These are phyloP conservation scores for Nannizziopsis arthrosporioides DNA, from an alignment of 2,329 filamentous ascomycete species.

Conservation along the genomic window DNA sequence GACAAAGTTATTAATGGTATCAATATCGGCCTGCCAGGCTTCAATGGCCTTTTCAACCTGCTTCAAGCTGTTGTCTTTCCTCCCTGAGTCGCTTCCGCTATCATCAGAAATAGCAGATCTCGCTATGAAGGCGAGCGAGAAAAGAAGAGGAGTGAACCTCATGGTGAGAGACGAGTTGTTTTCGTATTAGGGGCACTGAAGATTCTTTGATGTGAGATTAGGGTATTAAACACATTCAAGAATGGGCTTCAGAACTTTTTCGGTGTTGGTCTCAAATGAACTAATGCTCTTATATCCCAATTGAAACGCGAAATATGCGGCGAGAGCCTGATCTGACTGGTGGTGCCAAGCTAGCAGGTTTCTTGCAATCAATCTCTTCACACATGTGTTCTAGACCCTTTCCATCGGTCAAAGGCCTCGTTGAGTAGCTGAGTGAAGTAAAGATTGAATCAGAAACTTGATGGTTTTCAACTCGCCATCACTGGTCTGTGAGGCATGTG, in stretches of 20 bases:
- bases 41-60: constrained; percentile 2
- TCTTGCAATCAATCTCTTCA: too few species aligned
- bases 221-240: background rate
- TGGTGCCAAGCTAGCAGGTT: too few species aligned
- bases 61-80: background rate
- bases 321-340: too few species aligned
- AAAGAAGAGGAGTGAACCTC: background rate
- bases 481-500: too few species aligned
- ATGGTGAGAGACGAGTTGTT: background rate
- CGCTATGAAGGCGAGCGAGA: background rate
- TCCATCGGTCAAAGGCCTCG: too few species aligned
- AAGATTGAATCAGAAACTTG: too few species aligned
- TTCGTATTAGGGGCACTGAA: too few species aligned
- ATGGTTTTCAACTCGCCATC: too few species aligned
- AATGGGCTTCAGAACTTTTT: background rate
- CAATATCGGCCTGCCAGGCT: constrained; percentile 1
- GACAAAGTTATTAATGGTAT: constrained; percentile 4
- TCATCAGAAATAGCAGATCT: background rate
- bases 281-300: too few species aligned
- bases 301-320: too few species aligned
- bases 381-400: too few species aligned
- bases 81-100: background rate
- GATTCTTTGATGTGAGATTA: background rate
- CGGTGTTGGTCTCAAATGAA: background rate
- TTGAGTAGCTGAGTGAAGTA: too few species aligned